Percentiles rank a stretch among this genome's conserved stretches.
phyloP scores from a whole-genome alignment of 805 yeast species.

The Zygotorulaspora florentina region DNA sequence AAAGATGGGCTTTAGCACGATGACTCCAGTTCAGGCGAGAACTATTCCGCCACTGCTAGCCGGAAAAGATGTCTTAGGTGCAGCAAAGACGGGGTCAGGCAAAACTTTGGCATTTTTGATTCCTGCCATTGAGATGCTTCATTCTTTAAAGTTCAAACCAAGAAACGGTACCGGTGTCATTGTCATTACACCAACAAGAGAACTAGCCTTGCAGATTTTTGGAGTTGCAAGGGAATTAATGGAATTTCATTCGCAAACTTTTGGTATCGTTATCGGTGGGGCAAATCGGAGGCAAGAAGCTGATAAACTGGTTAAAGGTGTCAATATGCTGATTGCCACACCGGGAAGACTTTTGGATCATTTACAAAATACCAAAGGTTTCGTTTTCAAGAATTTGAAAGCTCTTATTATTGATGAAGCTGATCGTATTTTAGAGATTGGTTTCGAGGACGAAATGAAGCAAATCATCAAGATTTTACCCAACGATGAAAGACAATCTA shows the following conservation, averaged over 20 bases:
- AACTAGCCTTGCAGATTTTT: slow-evolving; percentile 92
- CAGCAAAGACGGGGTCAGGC: slow-evolving; percentile 99
- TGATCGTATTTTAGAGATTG: slow-evolving; percentile 94
- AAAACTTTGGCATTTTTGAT: slow-evolving; percentile 92
- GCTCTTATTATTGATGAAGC: slow-evolving; percentile 97
- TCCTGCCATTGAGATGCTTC: slow-evolving; percentile 91
- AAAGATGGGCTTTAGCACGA: slow-evolving; percentile 83
- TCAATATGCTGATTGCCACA: slow-evolving; percentile 88
- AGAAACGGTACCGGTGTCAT: slow-evolving; percentile 98
- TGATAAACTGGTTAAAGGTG: slow-evolving; percentile 90
- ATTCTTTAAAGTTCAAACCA: slow-evolving; percentile 90
- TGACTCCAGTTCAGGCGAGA: slow-evolving; percentile 94
- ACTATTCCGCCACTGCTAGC: slow-evolving; percentile 96
- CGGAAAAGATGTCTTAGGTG: slow-evolving; percentile 96
- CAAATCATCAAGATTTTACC: slow-evolving; percentile 94
- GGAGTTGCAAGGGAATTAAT: slow-evolving; percentile 95
- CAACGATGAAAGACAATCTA: slow-evolving; percentile 86
- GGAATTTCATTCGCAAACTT: slow-evolving; percentile 87
- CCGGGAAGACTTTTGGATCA: slow-evolving; percentile 98
- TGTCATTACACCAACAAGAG: slow-evolving; percentile 95
- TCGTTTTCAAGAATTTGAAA: slow-evolving; percentile 89
- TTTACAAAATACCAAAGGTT: slow-evolving; percentile 90
- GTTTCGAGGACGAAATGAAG: slow-evolving; percentile 98
- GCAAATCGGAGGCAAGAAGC: slow-evolving; percentile 98
- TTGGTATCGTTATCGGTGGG: slow-evolving; percentile 97